Percentiles rank a stretch among this genome's conserved stretches.
Evolutionary conservation across 306 rosid genomes (phyloP).

Genomic region (Vigna hirtella): DNA sequence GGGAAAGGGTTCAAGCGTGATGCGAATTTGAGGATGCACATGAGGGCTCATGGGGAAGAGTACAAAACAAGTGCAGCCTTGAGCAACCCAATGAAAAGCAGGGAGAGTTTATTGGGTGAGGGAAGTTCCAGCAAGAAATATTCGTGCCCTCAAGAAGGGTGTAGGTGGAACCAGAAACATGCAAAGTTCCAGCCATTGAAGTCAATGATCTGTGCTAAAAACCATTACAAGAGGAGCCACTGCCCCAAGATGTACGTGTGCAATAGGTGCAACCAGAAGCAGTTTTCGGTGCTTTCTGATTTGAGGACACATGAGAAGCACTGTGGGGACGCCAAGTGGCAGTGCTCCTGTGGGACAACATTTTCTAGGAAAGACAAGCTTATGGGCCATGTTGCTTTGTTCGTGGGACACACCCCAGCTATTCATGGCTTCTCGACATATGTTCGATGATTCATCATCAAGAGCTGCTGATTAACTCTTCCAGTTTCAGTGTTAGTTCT

Average conservation of each 20-base stretch:
- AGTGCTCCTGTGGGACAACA: conserved; percentile 88
- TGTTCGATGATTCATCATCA: neutral
- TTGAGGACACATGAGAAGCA: conserved; percentile 94
- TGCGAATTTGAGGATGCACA: conserved; percentile 93
- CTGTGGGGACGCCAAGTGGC: conserved; percentile 90
- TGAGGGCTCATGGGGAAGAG: conserved; percentile 98
- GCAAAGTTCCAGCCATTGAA: conserved; percentile 88
- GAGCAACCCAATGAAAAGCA: conserved; percentile 70
- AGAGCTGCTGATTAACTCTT: neutral
- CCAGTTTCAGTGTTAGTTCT: conserved; percentile 38
- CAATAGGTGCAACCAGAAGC: conserved; percentile 82
- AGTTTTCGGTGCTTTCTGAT: conserved; percentile 91
- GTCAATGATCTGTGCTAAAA: conserved; percentile 90
- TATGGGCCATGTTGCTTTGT: conserved; percentile 85
- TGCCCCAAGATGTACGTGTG: conserved; percentile 97
- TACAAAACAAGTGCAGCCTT: conserved; percentile 78
- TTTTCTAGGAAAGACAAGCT: conserved; percentile 96
- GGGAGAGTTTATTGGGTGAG: neutral
- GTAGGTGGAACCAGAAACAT: conserved; percentile 87
- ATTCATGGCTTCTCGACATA: neutral
- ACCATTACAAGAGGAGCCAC: conserved; percentile 93
- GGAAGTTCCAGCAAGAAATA: conserved; percentile 56
- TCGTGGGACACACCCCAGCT: conserved; percentile 69
- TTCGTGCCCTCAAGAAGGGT: conserved; percentile 93
- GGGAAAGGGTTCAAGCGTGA: conserved; percentile 95